Evolutionary conservation across 2,329 filamentous ascomycete species (phyloP).

Genomic region (Fusarium guadeloupense): DNA sequence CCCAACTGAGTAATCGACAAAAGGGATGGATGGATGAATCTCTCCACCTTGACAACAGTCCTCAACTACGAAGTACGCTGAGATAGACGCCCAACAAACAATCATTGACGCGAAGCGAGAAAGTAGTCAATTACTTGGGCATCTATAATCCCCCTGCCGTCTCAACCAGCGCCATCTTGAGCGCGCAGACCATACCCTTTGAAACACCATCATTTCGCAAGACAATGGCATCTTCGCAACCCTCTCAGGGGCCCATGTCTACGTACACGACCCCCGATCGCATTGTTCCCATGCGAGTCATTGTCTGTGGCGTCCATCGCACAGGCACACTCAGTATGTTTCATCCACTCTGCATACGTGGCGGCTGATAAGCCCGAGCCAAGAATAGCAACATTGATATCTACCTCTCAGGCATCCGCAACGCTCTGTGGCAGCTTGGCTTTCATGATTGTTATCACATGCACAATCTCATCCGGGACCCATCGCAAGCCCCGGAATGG

Average conservation of each 20-base stretch:
- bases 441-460: conserved; percentile 52
- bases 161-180: neutral
- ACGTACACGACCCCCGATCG: conserved; percentile 36
- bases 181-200: neutral
- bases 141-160: conserved; percentile 16
- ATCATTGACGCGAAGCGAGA: conserved; percentile 15
- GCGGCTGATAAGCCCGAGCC: neutral
- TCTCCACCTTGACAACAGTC: neutral
- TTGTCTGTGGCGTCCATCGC: conserved; percentile 52
- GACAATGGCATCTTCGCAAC: conserved; percentile 22
- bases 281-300: conserved; percentile 52
- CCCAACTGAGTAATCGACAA: neutral
- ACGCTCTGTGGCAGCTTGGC: conserved; percentile 49
- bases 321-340: conserved; percentile 52
- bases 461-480: conserved; percentile 44
- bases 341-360: conserved; percentile 5
- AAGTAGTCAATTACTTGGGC: no score
- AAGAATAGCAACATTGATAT: neutral
- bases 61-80: neutral
- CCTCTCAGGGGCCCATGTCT: conserved; percentile 15
- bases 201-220: conserved; percentile 21
- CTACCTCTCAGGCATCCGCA: conserved; percentile 45
- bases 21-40: neutral
- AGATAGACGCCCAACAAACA: conserved; percentile 22
- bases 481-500: conserved; percentile 44